Evolutionary conservation across 1,284 basidiomycete genomes (phyloP), one percentile per base, ranked within the genome.

Genomic region (Puccinia polysora): DNA sequence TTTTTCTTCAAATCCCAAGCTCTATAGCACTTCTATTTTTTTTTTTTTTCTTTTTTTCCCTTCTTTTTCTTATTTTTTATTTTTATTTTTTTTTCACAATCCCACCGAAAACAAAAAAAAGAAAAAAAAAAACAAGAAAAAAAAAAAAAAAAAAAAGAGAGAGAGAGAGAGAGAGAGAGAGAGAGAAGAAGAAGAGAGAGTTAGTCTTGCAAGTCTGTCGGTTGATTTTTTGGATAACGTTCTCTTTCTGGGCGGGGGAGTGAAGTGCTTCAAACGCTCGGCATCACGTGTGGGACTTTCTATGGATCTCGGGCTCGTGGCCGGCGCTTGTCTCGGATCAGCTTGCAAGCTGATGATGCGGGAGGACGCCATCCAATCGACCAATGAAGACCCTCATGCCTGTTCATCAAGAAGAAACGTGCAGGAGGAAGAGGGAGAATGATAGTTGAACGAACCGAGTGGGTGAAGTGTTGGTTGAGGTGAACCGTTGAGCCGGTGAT

Each of bases 81-180:
- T 53, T 53, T 53, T 53, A 8, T 53, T 10, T 53, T 53, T 53
- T 53, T 53, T 53, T 10, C n/a, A 20, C 7, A 53, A 8, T 53
- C 20, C 50, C 28, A 53, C 20, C 28, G 7, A 8, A 20, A 12
- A 20, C 7, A 8, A 10, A 12, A 43, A 18, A 43, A 43, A 8
- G 8, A 43, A 43, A 43, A 43, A 18, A 43, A 8, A 43, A 43
- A 18, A 43, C 8, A 43, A 43, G 18, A n/a, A n/a, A 43, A 18
- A 43, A 43, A 18, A 43, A 18, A 43, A 8, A 43, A 43, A 43
- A 43, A 43, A 18, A 18, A 43, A 8, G 40, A 43, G 18, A 43
- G 40, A 8, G 18, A 43, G 18, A 43, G 40, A 43, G 40, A 43
- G 18, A 43, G 18, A 43, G 8, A 18, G 40, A 18, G 18, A 43